Evolutionary conservation across 2,329 filamentous ascomycete genomes (phyloP), one percentile per base, ranked within the genome.

Genomic region (Ophidiomyces ophidiicola): DNA sequence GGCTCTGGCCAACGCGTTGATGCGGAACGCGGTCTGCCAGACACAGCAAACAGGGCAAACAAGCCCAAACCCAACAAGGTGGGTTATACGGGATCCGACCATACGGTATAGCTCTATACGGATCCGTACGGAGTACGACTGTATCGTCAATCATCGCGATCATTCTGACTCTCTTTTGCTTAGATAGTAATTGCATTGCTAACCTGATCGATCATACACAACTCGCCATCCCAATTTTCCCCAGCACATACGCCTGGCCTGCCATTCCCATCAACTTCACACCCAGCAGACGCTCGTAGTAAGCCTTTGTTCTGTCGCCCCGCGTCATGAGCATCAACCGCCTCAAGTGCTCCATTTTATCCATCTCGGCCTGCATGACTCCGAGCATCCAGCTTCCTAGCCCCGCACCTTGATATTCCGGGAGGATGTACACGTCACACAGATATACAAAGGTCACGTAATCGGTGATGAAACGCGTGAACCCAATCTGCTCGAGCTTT

Each of bases 391-490:
- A 83, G 30, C 63, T 69, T 2, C 74, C 80, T 1, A 84, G 62
- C 0, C 80, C 78, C 6, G 66, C 62, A 3, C 71, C 68, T 52
- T 79, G 76, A 49, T 75, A 72, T 26, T 69, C 65, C 0, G 70
- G 63, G 2, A 74, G 54, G 15, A 83, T 63, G 54, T 79, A 83
- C 14, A 82, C 74, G 50, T 83, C 80, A 18, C 78, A 79, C 26
- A 80, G 58, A 49, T 81, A 85, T 23, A 71, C 76, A 48, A 82
- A 74, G 0, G 78, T 80, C 32, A 75, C 68, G 50, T 72, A 70
- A 57, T 85, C 81, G 6, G 80, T 85, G 36, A 84, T 62, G n/a
- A 81, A 56, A 23, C 80, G 67, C 1, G 69, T 70, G 41, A 78
- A 66, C 0, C 76, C 76, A 34, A 80, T 63, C 48, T 68, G 61